Base-by-base conservation (phyloP, 352 stramenopile genomes). In the Aphanomyces euteiches region DNA sequence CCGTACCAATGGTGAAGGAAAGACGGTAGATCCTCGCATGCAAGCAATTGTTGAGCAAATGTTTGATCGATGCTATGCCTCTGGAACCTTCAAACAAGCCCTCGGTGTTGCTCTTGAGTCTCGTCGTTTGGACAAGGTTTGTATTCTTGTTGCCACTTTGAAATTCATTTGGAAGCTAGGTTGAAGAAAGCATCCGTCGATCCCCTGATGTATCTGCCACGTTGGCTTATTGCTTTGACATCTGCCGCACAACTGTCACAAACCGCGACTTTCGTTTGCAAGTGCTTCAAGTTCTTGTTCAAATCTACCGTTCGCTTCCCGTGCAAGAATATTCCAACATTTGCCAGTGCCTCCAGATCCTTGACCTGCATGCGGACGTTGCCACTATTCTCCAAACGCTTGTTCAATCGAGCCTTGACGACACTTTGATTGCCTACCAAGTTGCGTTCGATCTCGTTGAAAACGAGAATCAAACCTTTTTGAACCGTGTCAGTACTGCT, bases 401-500 rank as follows among this genome's bases (percentile, higher is more conserved):
- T 5, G 65, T 74, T 12, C 68, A 77, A 8, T 84, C 88, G 21
- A 88, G 88, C 50, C 76, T 98, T 19, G 82, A 91, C 41, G 78
- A 92, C 69, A 83, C 76, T 40, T 84, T 99, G 40, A 72, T 98
- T 39, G 97, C 95, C 34, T 98, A 98, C 76, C 98, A 99, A 75
- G 87, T 99, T 13, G 97, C 93, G 21, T 99, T 99, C 75, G 96
- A 99, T 80, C 72, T 99, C 7, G 89, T 96, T 13, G 97, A 99
- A 78, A 98, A 96, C 64, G 97, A 98, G 48, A 98, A 99, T 85
- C 93, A 99, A 77, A 94, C 96, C 70, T 99, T 99, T 77, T 77
- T 99, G 12, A 79, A 93, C 65, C 87, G 86, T 47, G 91, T 99
- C 19, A 92, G 96, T 53, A 76, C 90, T 38, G 87, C 81, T 65